phyloP scores from a whole-genome alignment of 2,329 filamentous ascomycete species.

The Penicillium sp. region DNA sequence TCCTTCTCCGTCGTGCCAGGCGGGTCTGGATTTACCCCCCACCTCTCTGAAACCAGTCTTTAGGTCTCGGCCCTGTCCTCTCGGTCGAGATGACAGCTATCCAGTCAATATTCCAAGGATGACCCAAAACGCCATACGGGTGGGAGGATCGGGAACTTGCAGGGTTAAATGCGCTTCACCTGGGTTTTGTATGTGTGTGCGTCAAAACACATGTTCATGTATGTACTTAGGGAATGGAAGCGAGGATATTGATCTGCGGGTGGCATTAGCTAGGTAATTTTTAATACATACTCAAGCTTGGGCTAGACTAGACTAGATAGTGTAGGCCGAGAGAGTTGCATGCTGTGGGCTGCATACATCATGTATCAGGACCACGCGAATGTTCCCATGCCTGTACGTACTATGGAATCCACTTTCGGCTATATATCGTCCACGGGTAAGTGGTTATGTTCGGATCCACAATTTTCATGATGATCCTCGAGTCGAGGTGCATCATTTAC shows the following conservation, averaged over 20 bases:
- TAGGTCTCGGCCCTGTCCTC: conserved; percentile 3
- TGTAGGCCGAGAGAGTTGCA: background rate
- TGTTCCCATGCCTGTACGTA: conserved; percentile 16
- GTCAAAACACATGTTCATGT: conserved; percentile 3
- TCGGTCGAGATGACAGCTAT: conserved; percentile 8
- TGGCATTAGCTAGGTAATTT: conserved; percentile 12
- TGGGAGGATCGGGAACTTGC: conserved; percentile 4
- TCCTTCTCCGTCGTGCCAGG: background rate
- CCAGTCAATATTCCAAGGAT: conserved; percentile 13
- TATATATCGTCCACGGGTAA: no score
- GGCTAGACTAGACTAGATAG: background rate
- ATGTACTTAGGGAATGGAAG: background rate
- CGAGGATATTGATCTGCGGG: conserved; percentile 14
- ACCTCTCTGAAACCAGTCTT: conserved; percentile 6
- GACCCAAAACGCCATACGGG: background rate
- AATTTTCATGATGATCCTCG: background rate
- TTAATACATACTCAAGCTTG: conserved; percentile 2
- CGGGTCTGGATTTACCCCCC: conserved; percentile 4
- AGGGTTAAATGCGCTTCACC: background rate
- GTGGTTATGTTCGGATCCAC: background rate
- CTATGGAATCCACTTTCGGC: conserved; percentile 16
- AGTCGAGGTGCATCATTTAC: background rate
- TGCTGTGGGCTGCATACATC: background rate
- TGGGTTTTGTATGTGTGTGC: background rate
- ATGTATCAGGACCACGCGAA: conserved; percentile 9